These are phyloP conservation scores for Rhizophagus sp. DNA, from an alignment of 192 early-diverging fungal genomes.

Conservation along the genomic window DNA sequence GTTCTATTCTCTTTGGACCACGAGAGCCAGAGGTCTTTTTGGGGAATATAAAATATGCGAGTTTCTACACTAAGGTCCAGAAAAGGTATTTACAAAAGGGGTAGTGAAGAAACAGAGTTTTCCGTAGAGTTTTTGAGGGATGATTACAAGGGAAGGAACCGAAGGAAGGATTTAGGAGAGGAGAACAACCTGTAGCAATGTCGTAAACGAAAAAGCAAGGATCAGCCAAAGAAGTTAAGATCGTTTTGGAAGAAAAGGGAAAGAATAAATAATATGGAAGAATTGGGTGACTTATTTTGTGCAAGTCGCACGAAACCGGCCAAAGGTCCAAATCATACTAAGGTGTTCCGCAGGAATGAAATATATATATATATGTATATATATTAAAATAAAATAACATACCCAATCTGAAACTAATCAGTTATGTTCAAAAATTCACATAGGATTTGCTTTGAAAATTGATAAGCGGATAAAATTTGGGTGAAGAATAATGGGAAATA, in stretches of 20 bases:
- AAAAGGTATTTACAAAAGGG: slow-evolving; percentile 20
- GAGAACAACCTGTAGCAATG: slow-evolving; percentile 22
- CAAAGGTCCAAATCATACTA: slow-evolving; percentile 12
- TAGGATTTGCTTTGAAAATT: neutral
- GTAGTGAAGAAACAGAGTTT: slow-evolving; percentile 17
- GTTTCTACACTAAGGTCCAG: slow-evolving; percentile 14
- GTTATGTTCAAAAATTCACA: neutral
- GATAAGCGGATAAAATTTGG: slow-evolving; percentile 6
- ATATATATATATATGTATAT: neutral
- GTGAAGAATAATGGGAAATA: neutral
- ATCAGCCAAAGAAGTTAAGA: slow-evolving; percentile 6
- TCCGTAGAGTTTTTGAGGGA: slow-evolving; percentile 5
- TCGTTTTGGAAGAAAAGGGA: slow-evolving; percentile 20
- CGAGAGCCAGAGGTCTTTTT: slow-evolving; percentile 19
- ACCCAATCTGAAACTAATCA: neutral
- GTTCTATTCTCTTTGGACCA: slow-evolving; percentile 9
- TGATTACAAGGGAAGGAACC: slow-evolving; percentile 5
- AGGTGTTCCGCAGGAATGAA: slow-evolving; percentile 5
- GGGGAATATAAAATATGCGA: slow-evolving; percentile 8
- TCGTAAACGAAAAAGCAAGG: slow-evolving; percentile 14
- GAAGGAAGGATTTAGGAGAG: slow-evolving; percentile 15
- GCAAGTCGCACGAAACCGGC: slow-evolving; percentile 18
- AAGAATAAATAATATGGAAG: slow-evolving; percentile 18
- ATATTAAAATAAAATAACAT: neutral
- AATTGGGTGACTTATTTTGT: slow-evolving; percentile 24